Evolutionary conservation across 441 rosid species (phyloP).

Genomic region (Dalechampia spathulata): DNA sequence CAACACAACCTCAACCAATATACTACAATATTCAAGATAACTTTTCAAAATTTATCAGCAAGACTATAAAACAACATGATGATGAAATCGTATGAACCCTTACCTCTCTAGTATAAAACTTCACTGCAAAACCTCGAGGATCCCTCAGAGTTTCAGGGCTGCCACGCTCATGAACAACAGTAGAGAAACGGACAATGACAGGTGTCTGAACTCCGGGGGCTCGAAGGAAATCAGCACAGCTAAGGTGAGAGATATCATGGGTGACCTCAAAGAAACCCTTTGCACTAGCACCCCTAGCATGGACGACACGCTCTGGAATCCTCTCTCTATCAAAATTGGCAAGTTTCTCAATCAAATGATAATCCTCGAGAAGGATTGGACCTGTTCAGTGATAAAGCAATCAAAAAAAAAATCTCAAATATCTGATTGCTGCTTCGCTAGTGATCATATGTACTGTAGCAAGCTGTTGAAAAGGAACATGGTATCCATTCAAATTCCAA

Average conservation of each 20-base stretch:
- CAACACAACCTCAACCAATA: not conserved
- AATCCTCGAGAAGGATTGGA: constrained; percentile 95
- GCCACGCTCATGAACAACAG: constrained; percentile 89
- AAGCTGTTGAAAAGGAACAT: no score
- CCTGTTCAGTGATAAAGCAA: constrained; percentile 34
- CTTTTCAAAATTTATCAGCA: not conserved
- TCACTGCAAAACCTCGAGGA: constrained; percentile 97
- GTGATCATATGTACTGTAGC: not conserved
- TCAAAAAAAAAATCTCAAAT: not conserved
- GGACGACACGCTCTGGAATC: constrained; percentile 98
- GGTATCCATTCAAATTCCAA: no score
- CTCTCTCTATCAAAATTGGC: constrained; percentile 93
- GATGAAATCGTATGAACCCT: not conserved
- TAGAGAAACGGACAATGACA: constrained; percentile 87
- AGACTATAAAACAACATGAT: not conserved
- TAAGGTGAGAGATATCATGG: constrained; percentile 57
- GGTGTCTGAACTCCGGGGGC: constrained; percentile 96
- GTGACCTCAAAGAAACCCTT: constrained; percentile 67
- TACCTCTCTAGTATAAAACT: constrained; percentile 98
- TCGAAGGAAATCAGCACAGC: constrained; percentile 97
- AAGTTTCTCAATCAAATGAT: constrained; percentile 83
- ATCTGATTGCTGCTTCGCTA: not conserved
- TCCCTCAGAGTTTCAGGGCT: constrained; percentile 97
- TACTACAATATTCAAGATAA: not conserved
- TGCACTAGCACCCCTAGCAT: constrained; percentile 95